phyloP scores from a whole-genome alignment of 2,329 filamentous ascomycete genomes.

The Beauveria sp. region DNA sequence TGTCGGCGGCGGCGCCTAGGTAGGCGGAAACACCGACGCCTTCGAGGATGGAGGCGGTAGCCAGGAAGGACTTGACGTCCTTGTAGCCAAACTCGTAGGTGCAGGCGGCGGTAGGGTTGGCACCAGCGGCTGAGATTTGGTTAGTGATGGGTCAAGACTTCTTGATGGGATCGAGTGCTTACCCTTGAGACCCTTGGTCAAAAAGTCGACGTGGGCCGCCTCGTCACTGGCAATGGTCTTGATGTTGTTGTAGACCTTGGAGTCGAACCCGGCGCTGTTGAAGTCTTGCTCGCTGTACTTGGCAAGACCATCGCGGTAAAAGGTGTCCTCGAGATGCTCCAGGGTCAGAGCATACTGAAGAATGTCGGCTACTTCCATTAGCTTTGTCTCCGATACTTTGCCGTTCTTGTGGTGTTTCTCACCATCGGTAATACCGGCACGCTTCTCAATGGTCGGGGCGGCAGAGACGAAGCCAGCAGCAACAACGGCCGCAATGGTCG shows the following conservation, averaged over 20 bases:
- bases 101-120: constrained; percentile 60
- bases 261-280: constrained; percentile 49
- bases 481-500: constrained; percentile 12
- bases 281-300: constrained; percentile 61
- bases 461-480: constrained; percentile 13
- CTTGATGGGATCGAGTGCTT: constrained; percentile 24
- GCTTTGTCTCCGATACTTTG: not conserved
- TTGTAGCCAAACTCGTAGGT: constrained; percentile 65
- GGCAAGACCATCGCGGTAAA: constrained; percentile 64
- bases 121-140: constrained; percentile 52
- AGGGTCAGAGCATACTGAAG: constrained; percentile 52
- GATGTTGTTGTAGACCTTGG: constrained; percentile 50
- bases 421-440: constrained; percentile 15
- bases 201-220: constrained; percentile 32
- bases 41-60: constrained; percentile 62
- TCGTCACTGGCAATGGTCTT: constrained; percentile 57
- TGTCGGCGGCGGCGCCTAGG: constrained; percentile 61
- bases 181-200: constrained; percentile 18
- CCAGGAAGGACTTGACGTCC: constrained; percentile 58
- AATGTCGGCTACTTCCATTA: constrained; percentile 13
- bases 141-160: constrained; percentile 23
- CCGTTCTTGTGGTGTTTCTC: not conserved
- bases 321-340: constrained; percentile 66
- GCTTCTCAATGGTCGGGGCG: constrained; percentile 13
- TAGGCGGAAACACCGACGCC: constrained; percentile 67